A percentile compares a stretch with the other conserved stretches of the same genome.
These are phyloP conservation scores for Antitrichia curtipendula DNA, from an alignment of 225 moss, liverwort and hornwort genomes.

Conservation along the genomic window DNA sequence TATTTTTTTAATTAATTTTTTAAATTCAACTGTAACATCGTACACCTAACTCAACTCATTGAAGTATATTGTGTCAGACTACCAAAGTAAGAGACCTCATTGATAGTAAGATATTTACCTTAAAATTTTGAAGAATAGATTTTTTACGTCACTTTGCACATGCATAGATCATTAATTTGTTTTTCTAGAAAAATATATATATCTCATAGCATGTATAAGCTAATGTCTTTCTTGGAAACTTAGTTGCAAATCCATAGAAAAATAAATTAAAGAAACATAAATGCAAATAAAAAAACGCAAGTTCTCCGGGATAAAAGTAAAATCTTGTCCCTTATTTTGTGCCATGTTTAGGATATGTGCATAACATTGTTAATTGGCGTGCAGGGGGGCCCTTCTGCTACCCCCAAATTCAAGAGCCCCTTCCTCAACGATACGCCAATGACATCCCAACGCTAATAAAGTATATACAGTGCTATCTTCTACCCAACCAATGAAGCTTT, in stretches of 20 bases:
- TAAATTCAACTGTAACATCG: background rate
- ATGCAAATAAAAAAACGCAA: too few relatives aligned
- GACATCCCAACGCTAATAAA: too few relatives aligned
- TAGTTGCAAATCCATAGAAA: background rate
- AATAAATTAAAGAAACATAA: too few relatives aligned
- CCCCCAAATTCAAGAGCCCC: too few relatives aligned
- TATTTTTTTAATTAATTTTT: background rate
- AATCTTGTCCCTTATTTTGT: too few relatives aligned
- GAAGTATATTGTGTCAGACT: background rate
- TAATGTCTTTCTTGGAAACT: background rate
- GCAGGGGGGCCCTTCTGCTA: too few relatives aligned
- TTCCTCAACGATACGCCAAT: too few relatives aligned
- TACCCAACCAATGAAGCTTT: too few relatives aligned
- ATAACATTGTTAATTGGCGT: too few relatives aligned
- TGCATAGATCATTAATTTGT: background rate
- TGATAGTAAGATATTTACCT: background rate
- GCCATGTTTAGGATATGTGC: too few relatives aligned
- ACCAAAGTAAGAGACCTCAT: fast-evolving
- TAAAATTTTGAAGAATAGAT: background rate
- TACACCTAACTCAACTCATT: background rate
- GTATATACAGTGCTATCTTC: too few relatives aligned
- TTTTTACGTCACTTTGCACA: background rate
- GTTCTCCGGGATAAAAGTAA: too few relatives aligned
- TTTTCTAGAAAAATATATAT: background rate
- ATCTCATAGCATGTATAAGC: fast-evolving